Percentiles rank a stretch among this genome's conserved stretches.
Evolutionary conservation across 2,329 filamentous ascomycete genomes (phyloP).

Genomic region (Paracorniculantispora psalliotae): DNA sequence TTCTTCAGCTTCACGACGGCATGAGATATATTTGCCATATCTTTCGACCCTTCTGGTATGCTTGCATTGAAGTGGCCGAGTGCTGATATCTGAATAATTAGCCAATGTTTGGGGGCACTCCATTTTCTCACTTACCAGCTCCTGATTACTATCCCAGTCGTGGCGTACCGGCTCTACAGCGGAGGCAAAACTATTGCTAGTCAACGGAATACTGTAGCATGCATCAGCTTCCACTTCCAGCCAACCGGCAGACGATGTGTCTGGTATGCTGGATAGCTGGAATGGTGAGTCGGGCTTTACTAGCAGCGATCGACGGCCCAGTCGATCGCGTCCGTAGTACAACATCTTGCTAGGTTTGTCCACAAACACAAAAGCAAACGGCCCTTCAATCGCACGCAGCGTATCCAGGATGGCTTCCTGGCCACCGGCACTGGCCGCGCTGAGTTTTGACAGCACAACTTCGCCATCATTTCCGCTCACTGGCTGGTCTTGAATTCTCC

Average conservation of each 20-base stretch:
- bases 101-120: slow-evolving; percentile 3
- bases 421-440: slow-evolving; percentile 33
- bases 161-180: slow-evolving; percentile 21
- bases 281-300: slow-evolving; percentile 46
- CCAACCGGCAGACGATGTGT: slow-evolving; percentile 52
- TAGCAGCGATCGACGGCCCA: slow-evolving; percentile 81
- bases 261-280: slow-evolving; percentile 67
- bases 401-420: slow-evolving; percentile 41
- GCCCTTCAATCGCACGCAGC: slow-evolving; percentile 64
- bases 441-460: slow-evolving; percentile 58
- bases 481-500: slow-evolving; percentile 58
- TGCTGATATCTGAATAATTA: slow-evolving; percentile 39
- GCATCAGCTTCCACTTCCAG: slow-evolving; percentile 80
- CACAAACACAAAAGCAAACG: slow-evolving; percentile 85
- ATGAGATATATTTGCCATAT: slow-evolving; percentile 30
- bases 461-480: slow-evolving; percentile 77
- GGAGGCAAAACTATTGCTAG: slow-evolving; percentile 8
- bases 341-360: slow-evolving; percentile 58
- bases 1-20: slow-evolving; percentile 50
- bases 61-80: slow-evolving; percentile 49
- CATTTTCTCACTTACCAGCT: slow-evolving; percentile 39
- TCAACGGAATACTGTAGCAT: slow-evolving; percentile 64
- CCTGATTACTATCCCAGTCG: slow-evolving; percentile 29
- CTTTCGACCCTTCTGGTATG: slow-evolving; percentile 31
- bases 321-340: slow-evolving; percentile 80